Percentiles rank a stretch among this genome's conserved stretches.
phyloP scores from a whole-genome alignment of 2,329 filamentous ascomycete genomes.

The Colletotrichum aenigma region DNA sequence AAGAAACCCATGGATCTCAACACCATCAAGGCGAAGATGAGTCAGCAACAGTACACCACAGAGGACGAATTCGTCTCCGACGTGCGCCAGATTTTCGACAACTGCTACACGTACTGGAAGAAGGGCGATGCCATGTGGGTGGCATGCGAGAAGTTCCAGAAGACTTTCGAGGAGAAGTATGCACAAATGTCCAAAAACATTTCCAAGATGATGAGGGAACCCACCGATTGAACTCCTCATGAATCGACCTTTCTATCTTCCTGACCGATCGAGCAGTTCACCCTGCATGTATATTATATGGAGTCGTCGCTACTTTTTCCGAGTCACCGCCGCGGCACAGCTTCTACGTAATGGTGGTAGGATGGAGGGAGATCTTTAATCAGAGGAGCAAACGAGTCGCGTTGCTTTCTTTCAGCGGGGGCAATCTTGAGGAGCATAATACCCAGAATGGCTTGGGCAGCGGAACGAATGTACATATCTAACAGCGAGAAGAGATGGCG shows the following conservation, averaged over 20 bases:
- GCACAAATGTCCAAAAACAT: constrained; percentile 65
- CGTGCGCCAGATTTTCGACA: constrained; percentile 66
- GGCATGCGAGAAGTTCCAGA: constrained; percentile 62
- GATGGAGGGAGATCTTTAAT: neutral
- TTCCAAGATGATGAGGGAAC: constrained; percentile 53
- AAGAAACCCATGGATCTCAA: constrained; percentile 66
- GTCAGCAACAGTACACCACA: constrained; percentile 52
- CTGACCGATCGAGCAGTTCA: neutral
- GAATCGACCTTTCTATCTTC: neutral
- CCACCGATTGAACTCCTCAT: constrained; percentile 28
- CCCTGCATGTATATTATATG: neutral
- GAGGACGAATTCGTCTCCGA: constrained; percentile 61
- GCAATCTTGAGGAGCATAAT: constrained; percentile 9
- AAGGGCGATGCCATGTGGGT: constrained; percentile 58
- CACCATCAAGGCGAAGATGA: constrained; percentile 66
- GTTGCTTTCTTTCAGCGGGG: neutral
- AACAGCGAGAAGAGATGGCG: neutral
- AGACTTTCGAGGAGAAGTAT: constrained; percentile 64
- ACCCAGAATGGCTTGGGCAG: constrained; percentile 11
- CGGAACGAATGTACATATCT: neutral
- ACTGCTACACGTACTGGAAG: constrained; percentile 69
- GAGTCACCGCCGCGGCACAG: neutral
- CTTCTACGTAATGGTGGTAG: neutral
- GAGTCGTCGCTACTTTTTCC: neutral
- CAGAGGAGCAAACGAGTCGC: neutral